Evolutionary conservation across 768 basidiomycete species (phyloP).

Genomic region (Lentinula detonsa): DNA sequence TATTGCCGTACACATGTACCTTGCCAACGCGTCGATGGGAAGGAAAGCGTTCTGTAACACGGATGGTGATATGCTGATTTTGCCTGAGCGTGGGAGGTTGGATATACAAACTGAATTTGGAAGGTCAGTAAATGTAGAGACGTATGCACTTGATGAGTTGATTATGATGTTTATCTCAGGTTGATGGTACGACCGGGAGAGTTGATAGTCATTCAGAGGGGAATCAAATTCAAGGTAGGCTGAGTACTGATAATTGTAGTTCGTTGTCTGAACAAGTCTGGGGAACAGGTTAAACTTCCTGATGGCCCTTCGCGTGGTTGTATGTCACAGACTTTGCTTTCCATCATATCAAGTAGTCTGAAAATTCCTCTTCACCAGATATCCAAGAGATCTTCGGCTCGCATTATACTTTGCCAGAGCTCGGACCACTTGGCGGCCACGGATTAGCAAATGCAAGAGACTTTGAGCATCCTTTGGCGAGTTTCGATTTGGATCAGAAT

Average conservation of each 20-base stretch:
- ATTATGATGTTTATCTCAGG: constrained; percentile 21
- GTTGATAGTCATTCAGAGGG: constrained; percentile 57
- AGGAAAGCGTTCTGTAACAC: constrained; percentile 56
- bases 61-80: constrained; percentile 63
- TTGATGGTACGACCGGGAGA: constrained; percentile 63
- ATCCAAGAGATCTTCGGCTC: constrained; percentile 60
- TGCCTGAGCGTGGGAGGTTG: constrained; percentile 58
- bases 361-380: constrained; percentile 25
- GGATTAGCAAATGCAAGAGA: constrained; percentile 63
- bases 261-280: background rate
- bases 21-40: constrained; percentile 54
- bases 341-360: background rate
- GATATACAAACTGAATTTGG: constrained; percentile 70
- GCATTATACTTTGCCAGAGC: constrained; percentile 58
- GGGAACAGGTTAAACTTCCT: constrained; percentile 37
- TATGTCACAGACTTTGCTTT: constrained; percentile 20
- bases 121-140: constrained; percentile 31
- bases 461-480: constrained; percentile 59
- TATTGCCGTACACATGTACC: constrained; percentile 58
- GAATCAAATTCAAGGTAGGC: constrained; percentile 59
- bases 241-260: background rate
- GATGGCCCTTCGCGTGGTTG: constrained; percentile 61
- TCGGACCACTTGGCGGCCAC: constrained; percentile 60
- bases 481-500: constrained; percentile 59
- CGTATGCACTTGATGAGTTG: background rate